Percentiles rank a stretch among this genome's conserved stretches.
These are phyloP conservation scores for Thalassia testudinum DNA, from an alignment of 116 monocot genomes.

Conservation along the genomic window DNA sequence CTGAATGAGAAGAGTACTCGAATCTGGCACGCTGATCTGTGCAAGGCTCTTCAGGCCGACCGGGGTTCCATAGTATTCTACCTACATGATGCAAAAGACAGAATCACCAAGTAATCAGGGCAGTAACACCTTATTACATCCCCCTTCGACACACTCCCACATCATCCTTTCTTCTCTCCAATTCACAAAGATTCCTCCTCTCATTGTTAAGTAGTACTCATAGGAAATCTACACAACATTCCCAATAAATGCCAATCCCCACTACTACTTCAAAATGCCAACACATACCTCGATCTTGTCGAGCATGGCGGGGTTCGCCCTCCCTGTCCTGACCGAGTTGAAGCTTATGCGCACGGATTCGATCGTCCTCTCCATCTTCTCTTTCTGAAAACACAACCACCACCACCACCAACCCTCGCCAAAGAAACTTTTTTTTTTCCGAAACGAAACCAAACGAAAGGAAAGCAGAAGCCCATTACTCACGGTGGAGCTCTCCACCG, in stretches of 20 bases:
- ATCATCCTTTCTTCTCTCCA: no score
- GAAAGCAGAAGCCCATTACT: neutral
- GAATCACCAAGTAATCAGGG: no score
- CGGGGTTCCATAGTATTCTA: constrained; percentile 96
- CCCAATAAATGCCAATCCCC: no score
- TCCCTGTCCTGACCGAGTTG: constrained; percentile 86
- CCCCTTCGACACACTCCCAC: no score
- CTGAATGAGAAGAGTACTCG: constrained; percentile 68
- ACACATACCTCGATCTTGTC: constrained; percentile 68
- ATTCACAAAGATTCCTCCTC: no score
- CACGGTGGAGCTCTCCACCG: constrained; percentile 12
- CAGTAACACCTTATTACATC: no score
- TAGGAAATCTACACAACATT: no score
- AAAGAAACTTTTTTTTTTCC: no score
- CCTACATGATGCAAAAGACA: constrained; percentile 23
- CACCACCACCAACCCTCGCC: no score
- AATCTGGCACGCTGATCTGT: constrained; percentile 92
- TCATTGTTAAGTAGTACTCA: no score
- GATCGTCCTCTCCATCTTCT: constrained; percentile 86
- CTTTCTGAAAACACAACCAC: constrained; percentile 33
- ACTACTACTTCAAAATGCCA: no score
- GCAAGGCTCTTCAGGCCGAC: constrained; percentile 83
- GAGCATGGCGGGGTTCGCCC: constrained; percentile 92
- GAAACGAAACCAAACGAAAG: no score
- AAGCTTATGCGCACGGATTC: constrained; percentile 59